Evolutionary conservation across 2,329 filamentous ascomycete species (phyloP), one percentile per base, ranked within the genome.

Genomic region (Cordyceps sp.): DNA sequence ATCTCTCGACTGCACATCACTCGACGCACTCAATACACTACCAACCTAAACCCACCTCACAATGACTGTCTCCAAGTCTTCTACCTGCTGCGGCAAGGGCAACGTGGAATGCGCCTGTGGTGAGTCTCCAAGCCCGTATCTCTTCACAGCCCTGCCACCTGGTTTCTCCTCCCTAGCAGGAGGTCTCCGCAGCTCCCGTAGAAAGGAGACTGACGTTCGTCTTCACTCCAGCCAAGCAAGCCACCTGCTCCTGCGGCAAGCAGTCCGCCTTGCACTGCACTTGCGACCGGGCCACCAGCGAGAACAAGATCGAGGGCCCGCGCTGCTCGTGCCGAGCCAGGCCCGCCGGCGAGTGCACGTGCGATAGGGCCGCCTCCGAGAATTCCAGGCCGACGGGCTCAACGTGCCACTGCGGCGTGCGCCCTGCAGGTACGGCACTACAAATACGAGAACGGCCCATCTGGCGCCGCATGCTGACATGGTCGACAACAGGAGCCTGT

Each of bases 181-280:
- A n/a, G n/a, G n/a, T n/a, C n/a, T n/a, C n/a, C n/a, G n/a, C n/a
- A n/a, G n/a, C n/a, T n/a, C n/a, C n/a, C n/a, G n/a, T n/a, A n/a
- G n/a, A n/a, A n/a, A n/a, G n/a, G n/a, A n/a, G n/a, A n/a, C n/a
- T n/a, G n/a, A n/a, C n/a, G n/a, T n/a, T n/a, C n/a, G n/a, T n/a
- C n/a, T n/a, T n/a, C 26, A 26, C 10, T 20, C 28, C 42, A 72
- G 73, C 72, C 44, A 55, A 71, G 45, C 65, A 77, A 55, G 73
- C 73, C 8, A 77, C 65, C 37, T 93, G 85, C 72, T 92, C 83
- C 13, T 96, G 88, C 54, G 88, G 88, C 50, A 75, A 93, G 64
- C 70, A 90, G 52, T 72, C 75, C 4, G 88, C 88, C 31, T 73
- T 93, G 30, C 67, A 86, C 53, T 96, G 88, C 71, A 79, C 65